Evolutionary conservation across 2,329 filamentous ascomycete species (phyloP), one percentile per base, ranked within the genome.

Genomic region (Periconia sp.): DNA sequence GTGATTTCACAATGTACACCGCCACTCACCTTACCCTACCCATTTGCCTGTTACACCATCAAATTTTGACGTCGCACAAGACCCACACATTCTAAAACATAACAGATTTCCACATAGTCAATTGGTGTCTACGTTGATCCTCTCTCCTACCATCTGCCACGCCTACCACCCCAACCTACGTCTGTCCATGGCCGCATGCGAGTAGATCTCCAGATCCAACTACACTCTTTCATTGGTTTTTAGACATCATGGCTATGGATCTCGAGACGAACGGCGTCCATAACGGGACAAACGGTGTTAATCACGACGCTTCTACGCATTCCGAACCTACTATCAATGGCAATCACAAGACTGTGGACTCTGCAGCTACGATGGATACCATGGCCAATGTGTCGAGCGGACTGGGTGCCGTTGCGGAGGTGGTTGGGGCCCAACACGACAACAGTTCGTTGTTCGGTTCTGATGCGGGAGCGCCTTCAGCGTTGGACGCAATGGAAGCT

Each of bases 181-280:
- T 54, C 45, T 52, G 59, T 71, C 65, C 61, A 74, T 73, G 71
- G 71, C 62, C 68, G 57, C 63, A 75, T 73, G 71, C 71, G 69
- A 68, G 69, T 74, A 65, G 73, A 37, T 37, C 11, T 37, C 73
- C 72, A 71, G 70, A 60, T 69, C 14, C 43, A 11, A 30, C 20
- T n/a, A 20, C 43, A n/a, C 6, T 33, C 43, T 45, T 66, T 60
- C 72, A 54, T 59, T n/a, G 33, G 33, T 37, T 65, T 56, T 59
- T 70, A 57, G 71, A 74, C 45, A 69, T 70, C 61, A 57, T 68
- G 50, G 57, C 71, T 48, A 62, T 76, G 66, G 81, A 82, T 65
- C 72, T 80, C 65, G 85, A 84, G 75, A 73, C 43, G 77, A 67
- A 76, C 74, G 68, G 75, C 79, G 49, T 63, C 69, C 77, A 83